Percentiles rank a stretch among this genome's conserved stretches.
Conservation (phyloP, 2,329 filamentous ascomycete genomes). For the Monosporascus sp. region DNA sequence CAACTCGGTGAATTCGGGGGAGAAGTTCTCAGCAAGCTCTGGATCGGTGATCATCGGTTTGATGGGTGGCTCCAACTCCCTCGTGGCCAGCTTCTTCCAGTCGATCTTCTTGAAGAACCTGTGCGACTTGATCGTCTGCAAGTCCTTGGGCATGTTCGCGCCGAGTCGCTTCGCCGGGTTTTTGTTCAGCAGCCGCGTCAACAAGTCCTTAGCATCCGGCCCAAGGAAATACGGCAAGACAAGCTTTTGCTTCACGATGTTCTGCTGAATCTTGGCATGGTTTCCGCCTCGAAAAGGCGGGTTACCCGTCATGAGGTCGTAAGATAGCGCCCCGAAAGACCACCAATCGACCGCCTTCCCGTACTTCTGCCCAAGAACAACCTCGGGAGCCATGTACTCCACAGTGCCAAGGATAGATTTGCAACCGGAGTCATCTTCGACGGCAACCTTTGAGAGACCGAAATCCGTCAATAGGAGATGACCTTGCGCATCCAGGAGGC, state of each 20-base stretch:
- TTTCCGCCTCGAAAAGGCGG: constrained; percentile 90
- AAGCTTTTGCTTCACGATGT: constrained; percentile 91
- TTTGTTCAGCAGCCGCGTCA: constrained; percentile 85
- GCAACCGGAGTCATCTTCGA: constrained; percentile 65
- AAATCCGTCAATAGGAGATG: constrained; percentile 96
- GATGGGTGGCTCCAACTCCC: constrained; percentile 84
- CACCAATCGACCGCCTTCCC: constrained; percentile 98
- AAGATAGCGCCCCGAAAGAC: constrained; percentile 90
- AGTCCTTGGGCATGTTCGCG: constrained; percentile 80
- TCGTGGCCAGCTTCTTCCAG: constrained; percentile 78
- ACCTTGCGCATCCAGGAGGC: constrained; percentile 82
- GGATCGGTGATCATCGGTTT: constrained; percentile 92
- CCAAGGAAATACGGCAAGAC: constrained; percentile 84
- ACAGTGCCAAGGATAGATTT: constrained; percentile 91
- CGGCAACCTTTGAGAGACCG: constrained; percentile 88
- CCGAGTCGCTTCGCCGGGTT: constrained; percentile 88
- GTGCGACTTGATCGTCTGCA: constrained; percentile 81
- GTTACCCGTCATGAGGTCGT: constrained; percentile 85
- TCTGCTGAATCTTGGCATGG: constrained; percentile 90
- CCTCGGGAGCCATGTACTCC: constrained; percentile 98
- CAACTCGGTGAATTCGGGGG: constrained; percentile 82
- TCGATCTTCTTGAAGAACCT: constrained; percentile 97
- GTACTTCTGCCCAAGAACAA: constrained; percentile 82
- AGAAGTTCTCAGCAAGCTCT: constrained; percentile 94
- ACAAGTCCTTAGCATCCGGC: constrained; percentile 87